phyloP scores from a whole-genome alignment of 1,284 basidiomycete species.

The Cryptococcus sp. region DNA sequence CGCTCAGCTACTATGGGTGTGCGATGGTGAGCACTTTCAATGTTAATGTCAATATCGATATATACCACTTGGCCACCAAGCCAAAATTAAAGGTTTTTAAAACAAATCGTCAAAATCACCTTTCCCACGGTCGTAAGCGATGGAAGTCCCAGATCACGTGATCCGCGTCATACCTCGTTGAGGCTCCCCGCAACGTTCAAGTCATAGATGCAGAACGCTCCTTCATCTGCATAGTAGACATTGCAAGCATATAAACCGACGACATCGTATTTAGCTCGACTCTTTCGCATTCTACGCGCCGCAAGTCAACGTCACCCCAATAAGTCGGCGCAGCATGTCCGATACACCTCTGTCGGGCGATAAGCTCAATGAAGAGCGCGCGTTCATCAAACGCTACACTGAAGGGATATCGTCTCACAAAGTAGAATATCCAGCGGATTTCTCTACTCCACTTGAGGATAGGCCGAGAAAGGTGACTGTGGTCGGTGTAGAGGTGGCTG shows the following conservation, averaged over 20 bases:
- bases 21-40: too few relatives aligned
- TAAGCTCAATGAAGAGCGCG: slow-evolving; percentile 61
- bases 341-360: slow-evolving; percentile 55
- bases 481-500: slow-evolving; percentile 57
- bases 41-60: neutral
- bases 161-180: too few relatives aligned
- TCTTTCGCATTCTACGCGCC: neutral
- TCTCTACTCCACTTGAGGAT: slow-evolving; percentile 70
- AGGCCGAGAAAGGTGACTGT: slow-evolving; percentile 72
- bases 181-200: too few relatives aligned
- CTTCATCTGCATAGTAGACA: too few relatives aligned
- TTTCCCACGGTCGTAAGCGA: neutral
- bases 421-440: slow-evolving; percentile 70
- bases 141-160: too few relatives aligned
- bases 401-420: slow-evolving; percentile 69
- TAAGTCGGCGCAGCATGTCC: slow-evolving; percentile 7
- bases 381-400: slow-evolving; percentile 71
- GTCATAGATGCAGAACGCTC: too few relatives aligned
- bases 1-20: too few relatives aligned
- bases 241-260: too few relatives aligned
- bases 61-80: neutral
- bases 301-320: neutral
- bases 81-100: neutral
- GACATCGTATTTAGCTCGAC: neutral
- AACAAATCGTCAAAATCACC: too few relatives aligned